Base-by-base conservation (phyloP, 768 basidiomycete genomes). In the button mushroom (Agaricus bisporus) region DNA sequence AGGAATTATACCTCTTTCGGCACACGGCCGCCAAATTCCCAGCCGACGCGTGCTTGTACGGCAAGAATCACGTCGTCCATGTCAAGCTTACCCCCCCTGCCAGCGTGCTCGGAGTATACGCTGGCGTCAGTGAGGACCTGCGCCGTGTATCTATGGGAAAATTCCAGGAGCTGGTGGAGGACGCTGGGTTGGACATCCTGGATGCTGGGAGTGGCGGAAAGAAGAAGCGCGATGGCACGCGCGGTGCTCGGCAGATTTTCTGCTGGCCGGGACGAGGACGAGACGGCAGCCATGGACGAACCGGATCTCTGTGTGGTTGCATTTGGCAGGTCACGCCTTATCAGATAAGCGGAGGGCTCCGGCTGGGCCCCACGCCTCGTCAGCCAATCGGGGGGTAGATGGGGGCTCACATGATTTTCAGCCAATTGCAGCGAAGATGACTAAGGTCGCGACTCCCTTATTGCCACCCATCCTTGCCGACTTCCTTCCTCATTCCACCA, bases 21-120 rank as follows among this genome's bases (percentile, higher is more conserved):
- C 26, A 93, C 82, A 37, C 90, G 78, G 5, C 91, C 91, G 20
- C 90, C 91, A 65, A 91, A 88, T 67, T 93, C 91, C 91, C 91
- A 93, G 41, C 91, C 91, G 4, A 93, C 91, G 53, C 91, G 83
- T 5, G 90, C 89, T 66, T 93, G 91, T 4, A 91, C 85, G 2
- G 90, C 88, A 38, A 93, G 74, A 3, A 81, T 78, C 44, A 89
- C 73, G 67, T 93, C 91, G 58, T 93, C 90, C 75, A 85, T 80
- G 58, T 91, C 90, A 51, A 93, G 75, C 70, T 87, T 91, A 55
- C 85, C 86, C 2, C 81, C 66, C 41, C 84, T 77, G 12, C 88
- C 87, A 17, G 87, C 91, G 64, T 93, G 91, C 60, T 93, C 91
- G 14, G 90, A 86, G 64, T 93, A 93, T 17, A 91, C 87, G 58